phyloP scores from a whole-genome alignment of 805 yeast species.

The Metschnikowia similis region DNA sequence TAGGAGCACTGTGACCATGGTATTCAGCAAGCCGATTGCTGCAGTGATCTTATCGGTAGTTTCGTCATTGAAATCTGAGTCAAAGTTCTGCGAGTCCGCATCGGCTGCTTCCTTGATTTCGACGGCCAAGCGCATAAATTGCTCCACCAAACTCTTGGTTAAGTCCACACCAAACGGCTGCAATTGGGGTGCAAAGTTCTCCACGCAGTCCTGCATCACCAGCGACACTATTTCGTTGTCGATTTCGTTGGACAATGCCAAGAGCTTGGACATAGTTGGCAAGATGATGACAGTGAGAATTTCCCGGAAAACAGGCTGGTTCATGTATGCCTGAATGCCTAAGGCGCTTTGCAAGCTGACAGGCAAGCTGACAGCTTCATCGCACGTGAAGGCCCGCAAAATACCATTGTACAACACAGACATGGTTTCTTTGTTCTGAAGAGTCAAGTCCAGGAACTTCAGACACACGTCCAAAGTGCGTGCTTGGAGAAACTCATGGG shows the following conservation, averaged over 20 bases:
- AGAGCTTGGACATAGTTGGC: constrained; percentile 75
- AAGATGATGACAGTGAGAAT: constrained; percentile 66
- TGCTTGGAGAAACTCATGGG: constrained; percentile 66
- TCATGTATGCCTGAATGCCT: constrained; percentile 76
- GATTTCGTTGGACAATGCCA: constrained; percentile 70
- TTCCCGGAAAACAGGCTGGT: constrained; percentile 60
- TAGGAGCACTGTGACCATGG: constrained; percentile 74
- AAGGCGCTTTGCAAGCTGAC: constrained; percentile 80
- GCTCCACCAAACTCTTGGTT: constrained; percentile 25
- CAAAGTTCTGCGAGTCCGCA: constrained; percentile 24
- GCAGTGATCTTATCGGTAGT: constrained; percentile 72
- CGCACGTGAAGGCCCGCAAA: constrained; percentile 25
- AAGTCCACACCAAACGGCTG: constrained; percentile 35
- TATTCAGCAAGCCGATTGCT: constrained; percentile 74
- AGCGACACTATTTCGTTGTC: constrained; percentile 85
- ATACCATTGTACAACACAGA: constrained; percentile 32
- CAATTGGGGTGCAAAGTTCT: constrained; percentile 77
- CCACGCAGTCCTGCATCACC: constrained; percentile 95
- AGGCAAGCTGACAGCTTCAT: constrained; percentile 46
- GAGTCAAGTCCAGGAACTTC: constrained; percentile 59
- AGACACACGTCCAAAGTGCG: constrained; percentile 65
- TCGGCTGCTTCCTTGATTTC: constrained; percentile 51
- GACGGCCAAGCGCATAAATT: constrained; percentile 25
- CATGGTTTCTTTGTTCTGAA: constrained; percentile 28
- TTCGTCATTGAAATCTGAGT: constrained; percentile 25